Evolutionary conservation across 805 yeast genomes (phyloP).

Genomic region (Kuraishia borneana): DNA sequence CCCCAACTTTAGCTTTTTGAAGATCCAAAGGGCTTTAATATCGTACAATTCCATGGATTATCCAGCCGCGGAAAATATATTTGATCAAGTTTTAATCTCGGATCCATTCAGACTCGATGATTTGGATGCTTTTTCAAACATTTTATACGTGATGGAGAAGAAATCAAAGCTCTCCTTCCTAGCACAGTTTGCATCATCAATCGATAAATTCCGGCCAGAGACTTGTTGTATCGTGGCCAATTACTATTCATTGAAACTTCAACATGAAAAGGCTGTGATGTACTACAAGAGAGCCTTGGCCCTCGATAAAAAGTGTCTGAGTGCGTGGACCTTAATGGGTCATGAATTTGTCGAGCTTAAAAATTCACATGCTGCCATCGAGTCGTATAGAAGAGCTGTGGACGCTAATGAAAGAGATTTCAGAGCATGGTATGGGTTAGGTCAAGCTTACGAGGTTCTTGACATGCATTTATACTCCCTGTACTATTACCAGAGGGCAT

Average conservation of each 20-base stretch:
- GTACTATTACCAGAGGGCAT: slow-evolving; percentile 86
- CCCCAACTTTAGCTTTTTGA: slow-evolving; percentile 65
- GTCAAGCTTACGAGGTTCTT: slow-evolving; percentile 94
- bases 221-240: slow-evolving; percentile 93
- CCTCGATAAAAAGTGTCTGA: slow-evolving; percentile 64
- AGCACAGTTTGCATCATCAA: slow-evolving; percentile 74
- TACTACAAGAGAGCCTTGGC: slow-evolving; percentile 85
- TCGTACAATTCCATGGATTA: slow-evolving; percentile 83
- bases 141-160: slow-evolving; percentile 88
- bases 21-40: slow-evolving; percentile 73
- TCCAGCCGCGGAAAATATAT: slow-evolving; percentile 62
- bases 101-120: slow-evolving; percentile 90
- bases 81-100: slow-evolving; percentile 56
- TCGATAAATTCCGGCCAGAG: slow-evolving; percentile 86
- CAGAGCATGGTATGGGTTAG: slow-evolving; percentile 97
- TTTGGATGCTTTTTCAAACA: slow-evolving; percentile 88
- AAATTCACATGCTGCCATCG: slow-evolving; percentile 96
- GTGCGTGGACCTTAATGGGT: slow-evolving; percentile 98
- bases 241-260: slow-evolving; percentile 82
- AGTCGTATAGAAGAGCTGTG: slow-evolving; percentile 86
- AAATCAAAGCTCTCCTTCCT: slow-evolving; percentile 71
- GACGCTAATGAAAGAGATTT: slow-evolving; percentile 84
- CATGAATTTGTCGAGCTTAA: slow-evolving; percentile 96
- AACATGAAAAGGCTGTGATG: slow-evolving; percentile 91
- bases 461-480: slow-evolving; percentile 91